Conservation (phyloP, 768 basidiomycete species). For the Russula sp. region DNA sequence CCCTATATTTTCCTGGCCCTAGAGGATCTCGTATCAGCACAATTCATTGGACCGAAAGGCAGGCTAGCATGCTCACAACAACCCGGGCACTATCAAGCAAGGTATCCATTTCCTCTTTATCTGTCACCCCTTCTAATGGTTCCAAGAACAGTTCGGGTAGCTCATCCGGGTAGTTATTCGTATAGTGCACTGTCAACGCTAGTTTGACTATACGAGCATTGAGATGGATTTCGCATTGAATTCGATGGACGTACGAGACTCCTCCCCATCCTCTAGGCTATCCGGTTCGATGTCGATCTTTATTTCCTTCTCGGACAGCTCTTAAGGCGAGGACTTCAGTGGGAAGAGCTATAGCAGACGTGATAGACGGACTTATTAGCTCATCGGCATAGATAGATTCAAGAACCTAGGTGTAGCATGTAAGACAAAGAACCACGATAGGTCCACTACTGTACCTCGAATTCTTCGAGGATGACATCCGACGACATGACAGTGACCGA, state of each 20-base stretch:
- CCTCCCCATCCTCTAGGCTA: constrained; percentile 53
- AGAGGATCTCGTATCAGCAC: background rate
- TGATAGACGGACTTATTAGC: constrained; percentile 65
- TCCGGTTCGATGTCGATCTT: constrained; percentile 87
- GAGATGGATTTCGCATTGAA: background rate
- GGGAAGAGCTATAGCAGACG: constrained; percentile 25
- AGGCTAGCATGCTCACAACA: constrained; percentile 38
- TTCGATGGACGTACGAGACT: constrained; percentile 39
- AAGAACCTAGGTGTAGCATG: constrained; percentile 52
- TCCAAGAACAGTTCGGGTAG: constrained; percentile 68
- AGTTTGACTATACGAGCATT: constrained; percentile 52
- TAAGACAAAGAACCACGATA: constrained; percentile 11
- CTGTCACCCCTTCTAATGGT: constrained; percentile 50
- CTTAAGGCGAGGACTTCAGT: constrained; percentile 54
- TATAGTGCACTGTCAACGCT: constrained; percentile 66
- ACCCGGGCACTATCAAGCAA: constrained; percentile 51
- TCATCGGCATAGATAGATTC: constrained; percentile 96
- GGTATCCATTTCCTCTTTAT: constrained; percentile 46
- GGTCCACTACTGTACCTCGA: constrained; percentile 53
- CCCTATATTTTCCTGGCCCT: constrained; percentile 83
- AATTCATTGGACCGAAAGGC: background rate
- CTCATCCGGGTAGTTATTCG: constrained; percentile 75
- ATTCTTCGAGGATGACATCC: constrained; percentile 75
- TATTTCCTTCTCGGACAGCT: constrained; percentile 74
- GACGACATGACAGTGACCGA: constrained; percentile 42